Conservation (phyloP, 2,329 filamentous ascomycete species). For the Alternaria postmessia region DNA sequence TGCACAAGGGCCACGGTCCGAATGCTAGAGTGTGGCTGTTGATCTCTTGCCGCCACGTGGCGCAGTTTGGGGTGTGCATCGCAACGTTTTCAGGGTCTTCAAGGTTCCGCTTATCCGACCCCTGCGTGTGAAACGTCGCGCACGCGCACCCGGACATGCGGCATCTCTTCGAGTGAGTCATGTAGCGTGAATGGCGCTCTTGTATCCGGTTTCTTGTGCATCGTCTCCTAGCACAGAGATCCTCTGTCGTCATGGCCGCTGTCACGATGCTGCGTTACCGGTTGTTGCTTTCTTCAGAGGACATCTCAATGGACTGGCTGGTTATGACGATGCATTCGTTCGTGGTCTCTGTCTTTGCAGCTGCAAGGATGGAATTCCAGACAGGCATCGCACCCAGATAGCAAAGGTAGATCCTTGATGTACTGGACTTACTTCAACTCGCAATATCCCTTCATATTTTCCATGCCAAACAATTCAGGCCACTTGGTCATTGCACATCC, state of each 20-base stretch:
- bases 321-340: background rate
- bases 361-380: background rate
- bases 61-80: slow-evolving; percentile 7
- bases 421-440: background rate
- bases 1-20: slow-evolving; percentile 1
- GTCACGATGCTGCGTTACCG: background rate
- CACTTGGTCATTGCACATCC: background rate
- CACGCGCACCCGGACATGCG: slow-evolving; percentile 9
- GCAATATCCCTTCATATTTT: background rate
- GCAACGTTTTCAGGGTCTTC: slow-evolving; percentile 9
- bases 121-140: slow-evolving; percentile 11
- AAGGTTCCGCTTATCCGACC: background rate
- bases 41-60: slow-evolving; percentile 14
- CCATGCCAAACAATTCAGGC: background rate
- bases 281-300: background rate
- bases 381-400: background rate
- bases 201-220: slow-evolving; percentile 1
- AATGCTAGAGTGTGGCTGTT: background rate
- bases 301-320: background rate
- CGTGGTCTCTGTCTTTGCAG: background rate
- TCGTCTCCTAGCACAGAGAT: background rate
- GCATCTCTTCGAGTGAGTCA: slow-evolving; percentile 4
- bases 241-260: background rate
- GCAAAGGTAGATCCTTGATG: background rate
- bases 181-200: background rate